A percentile compares a stretch with the other conserved stretches of the same genome.
phyloP scores from a whole-genome alignment of 768 basidiomycete species.

The Mycena kentingensis region DNA sequence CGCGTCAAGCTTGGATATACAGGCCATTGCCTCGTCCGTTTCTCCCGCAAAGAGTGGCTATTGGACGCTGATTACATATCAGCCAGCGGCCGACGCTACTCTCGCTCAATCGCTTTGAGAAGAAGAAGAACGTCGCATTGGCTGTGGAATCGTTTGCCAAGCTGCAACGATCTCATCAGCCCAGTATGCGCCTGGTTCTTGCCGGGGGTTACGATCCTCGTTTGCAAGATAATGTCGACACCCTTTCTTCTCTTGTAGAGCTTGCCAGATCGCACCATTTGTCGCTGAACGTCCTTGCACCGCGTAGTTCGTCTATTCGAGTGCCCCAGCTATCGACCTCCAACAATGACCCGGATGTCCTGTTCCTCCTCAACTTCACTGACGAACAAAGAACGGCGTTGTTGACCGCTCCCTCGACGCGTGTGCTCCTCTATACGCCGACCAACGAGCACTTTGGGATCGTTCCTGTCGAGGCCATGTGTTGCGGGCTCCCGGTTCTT shows the following conservation, averaged over 20 bases:
- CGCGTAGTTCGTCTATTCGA: conserved; percentile 13
- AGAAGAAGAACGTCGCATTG: conserved; percentile 87
- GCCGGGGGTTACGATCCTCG: conserved; percentile 93
- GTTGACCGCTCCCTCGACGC: conserved; percentile 63
- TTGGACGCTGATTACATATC: conserved; percentile 4
- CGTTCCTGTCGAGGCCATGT: conserved; percentile 93
- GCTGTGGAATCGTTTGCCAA: conserved; percentile 79
- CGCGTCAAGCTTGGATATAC: conserved; percentile 50
- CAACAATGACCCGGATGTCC: conserved; percentile 62
- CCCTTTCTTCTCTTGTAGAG: conserved; percentile 39
- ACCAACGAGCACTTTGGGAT: conserved; percentile 97
- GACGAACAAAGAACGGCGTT: conserved; percentile 81
- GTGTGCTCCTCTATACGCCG: conserved; percentile 89
- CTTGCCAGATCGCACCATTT: conserved; percentile 5
- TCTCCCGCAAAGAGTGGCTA: neutral
- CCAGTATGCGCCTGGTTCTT: conserved; percentile 68
- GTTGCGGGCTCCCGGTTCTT: conserved; percentile 85
- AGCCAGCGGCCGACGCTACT: conserved; percentile 74
- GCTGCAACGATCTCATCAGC: conserved; percentile 37
- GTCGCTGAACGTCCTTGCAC: conserved; percentile 8
- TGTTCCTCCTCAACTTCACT: conserved; percentile 93
- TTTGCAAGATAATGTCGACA: conserved; percentile 79
- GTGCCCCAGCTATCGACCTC: conserved; percentile 43
- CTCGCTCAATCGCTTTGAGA: conserved; percentile 93
- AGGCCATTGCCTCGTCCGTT: conserved; percentile 51